Evolutionary conservation across 139 green algal genomes (phyloP).

Genomic region (Picochlorum sp.): DNA sequence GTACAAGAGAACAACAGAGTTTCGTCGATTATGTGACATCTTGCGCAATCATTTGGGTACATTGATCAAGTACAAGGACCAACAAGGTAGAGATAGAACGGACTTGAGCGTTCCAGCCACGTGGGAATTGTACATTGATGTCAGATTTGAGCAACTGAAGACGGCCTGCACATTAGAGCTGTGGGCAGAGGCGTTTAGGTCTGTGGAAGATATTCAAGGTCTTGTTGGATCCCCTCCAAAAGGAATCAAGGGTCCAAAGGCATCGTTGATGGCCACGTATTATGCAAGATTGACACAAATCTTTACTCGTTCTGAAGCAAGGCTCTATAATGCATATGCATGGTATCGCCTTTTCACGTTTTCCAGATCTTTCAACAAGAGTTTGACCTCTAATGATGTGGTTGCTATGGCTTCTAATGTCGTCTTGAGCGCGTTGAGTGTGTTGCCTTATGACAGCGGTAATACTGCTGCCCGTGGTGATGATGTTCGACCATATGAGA

Average conservation of each 20-base stretch:
- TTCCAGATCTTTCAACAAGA: constrained; percentile 74
- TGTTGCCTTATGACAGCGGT: constrained; percentile 78
- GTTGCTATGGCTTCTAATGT: constrained; percentile 74
- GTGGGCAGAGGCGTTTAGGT: constrained; percentile 97
- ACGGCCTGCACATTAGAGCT: constrained; percentile 82
- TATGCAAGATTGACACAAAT: constrained; percentile 90
- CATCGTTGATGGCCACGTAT: constrained; percentile 91
- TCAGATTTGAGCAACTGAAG: constrained; percentile 88
- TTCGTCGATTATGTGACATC: constrained; percentile 96
- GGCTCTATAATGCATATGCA: constrained; percentile 91
- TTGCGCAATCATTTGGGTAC: constrained; percentile 94
- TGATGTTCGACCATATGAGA: constrained; percentile 54
- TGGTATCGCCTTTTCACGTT: constrained; percentile 83
- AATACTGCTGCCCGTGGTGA: constrained; percentile 28
- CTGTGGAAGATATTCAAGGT: constrained; percentile 96
- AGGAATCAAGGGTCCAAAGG: constrained; percentile 78
- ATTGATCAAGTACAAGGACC: constrained; percentile 85
- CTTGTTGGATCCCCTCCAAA: constrained; percentile 62
- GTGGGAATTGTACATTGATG: constrained; percentile 90
- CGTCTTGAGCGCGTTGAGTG: constrained; percentile 81
- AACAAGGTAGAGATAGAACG: constrained; percentile 72
- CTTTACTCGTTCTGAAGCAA: constrained; percentile 71
- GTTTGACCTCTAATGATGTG: constrained; percentile 62
- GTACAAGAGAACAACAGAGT: constrained; percentile 97
- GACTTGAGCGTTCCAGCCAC: constrained; percentile 82